These are phyloP conservation scores for Phytophthora pseudosyringae DNA, from an alignment of 352 stramenopile species.

Conservation along the genomic window DNA sequence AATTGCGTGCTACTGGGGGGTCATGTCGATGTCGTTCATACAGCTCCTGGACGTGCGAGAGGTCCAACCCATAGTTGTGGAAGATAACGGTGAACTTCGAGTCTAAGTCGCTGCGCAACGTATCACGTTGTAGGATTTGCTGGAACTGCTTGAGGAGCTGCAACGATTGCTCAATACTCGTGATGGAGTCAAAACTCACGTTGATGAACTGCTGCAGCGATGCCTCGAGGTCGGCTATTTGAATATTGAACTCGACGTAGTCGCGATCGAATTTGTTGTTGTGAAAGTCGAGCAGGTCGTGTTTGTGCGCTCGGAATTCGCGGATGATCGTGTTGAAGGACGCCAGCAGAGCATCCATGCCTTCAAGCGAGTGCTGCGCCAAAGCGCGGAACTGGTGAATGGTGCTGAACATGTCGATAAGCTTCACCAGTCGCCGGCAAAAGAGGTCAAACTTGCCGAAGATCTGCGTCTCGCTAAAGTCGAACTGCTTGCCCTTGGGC, in stretches of 20 bases:
- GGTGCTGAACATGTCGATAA: constrained; percentile 93
- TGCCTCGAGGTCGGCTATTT: constrained; percentile 88
- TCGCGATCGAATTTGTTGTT: constrained; percentile 94
- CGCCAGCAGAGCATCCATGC: constrained; percentile 81
- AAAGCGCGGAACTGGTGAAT: constrained; percentile 93
- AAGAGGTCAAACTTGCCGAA: constrained; percentile 94
- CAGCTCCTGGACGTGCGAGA: constrained; percentile 85
- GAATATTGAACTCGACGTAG: constrained; percentile 95
- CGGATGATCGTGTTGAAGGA: constrained; percentile 87
- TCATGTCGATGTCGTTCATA: constrained; percentile 90
- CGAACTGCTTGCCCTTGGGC: constrained; percentile 91
- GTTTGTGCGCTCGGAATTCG: constrained; percentile 80
- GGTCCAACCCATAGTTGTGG: constrained; percentile 90
- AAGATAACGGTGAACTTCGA: constrained; percentile 93
- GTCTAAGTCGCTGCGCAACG: constrained; percentile 80
- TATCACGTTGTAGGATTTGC: constrained; percentile 88
- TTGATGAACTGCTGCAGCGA: constrained; percentile 93
- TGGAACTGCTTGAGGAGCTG: constrained; percentile 89
- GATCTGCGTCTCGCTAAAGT: constrained; percentile 91
- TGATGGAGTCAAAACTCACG: constrained; percentile 89
- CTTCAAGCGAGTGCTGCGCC: constrained; percentile 90
- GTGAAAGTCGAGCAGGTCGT: constrained; percentile 89
- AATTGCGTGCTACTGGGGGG: constrained; percentile 78
- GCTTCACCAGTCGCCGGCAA: constrained; percentile 87
- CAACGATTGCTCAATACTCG: constrained; percentile 89